Percentiles rank a stretch among this genome's conserved stretches.
phyloP scores from a whole-genome alignment of 108 stramenopile genomes.

The Mediolabrus comicus region DNA sequence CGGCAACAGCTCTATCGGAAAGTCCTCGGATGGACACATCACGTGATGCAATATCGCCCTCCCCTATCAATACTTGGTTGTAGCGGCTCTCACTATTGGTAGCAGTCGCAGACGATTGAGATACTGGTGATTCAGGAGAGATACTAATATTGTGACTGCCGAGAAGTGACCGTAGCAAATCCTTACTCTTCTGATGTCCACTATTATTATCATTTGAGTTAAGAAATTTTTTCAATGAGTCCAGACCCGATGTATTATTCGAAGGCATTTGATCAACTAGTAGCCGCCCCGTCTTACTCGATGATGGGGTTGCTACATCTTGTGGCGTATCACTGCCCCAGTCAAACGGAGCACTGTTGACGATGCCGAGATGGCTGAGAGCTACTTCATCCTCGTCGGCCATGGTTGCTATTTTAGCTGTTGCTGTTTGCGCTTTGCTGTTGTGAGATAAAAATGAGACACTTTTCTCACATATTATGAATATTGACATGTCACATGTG shows the following conservation, averaged over 20 bases:
- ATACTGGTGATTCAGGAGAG: not conserved
- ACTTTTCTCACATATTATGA: too few relatives aligned
- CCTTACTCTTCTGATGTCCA: constrained; percentile 10
- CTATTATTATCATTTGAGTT: constrained; percentile 13
- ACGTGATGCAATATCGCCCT: constrained; percentile 5
- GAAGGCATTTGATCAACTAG: not conserved
- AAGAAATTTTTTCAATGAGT: constrained; percentile 21
- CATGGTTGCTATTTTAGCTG: too few relatives aligned
- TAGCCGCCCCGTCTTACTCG: too few relatives aligned
- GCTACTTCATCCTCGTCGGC: not conserved
- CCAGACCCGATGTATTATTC: constrained; percentile 18
- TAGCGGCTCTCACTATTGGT: constrained; percentile 1
- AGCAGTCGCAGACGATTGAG: not conserved
- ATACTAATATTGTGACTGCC: constrained; percentile 10
- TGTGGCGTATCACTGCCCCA: not conserved
- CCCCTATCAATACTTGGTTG: constrained; percentile 4
- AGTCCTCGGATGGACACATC: constrained; percentile 45
- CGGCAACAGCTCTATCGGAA: constrained; percentile 43
- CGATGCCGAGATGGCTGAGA: not conserved
- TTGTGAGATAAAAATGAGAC: too few relatives aligned
- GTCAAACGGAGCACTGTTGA: not conserved
- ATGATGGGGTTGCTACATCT: not conserved
- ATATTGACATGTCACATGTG: too few relatives aligned
- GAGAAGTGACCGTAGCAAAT: constrained; percentile 22
- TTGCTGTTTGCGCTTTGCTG: too few relatives aligned